Evolutionary conservation across 345 rosid species (phyloP), one percentile per base, ranked within the genome.

Genomic region (Euphorbia peplus): DNA sequence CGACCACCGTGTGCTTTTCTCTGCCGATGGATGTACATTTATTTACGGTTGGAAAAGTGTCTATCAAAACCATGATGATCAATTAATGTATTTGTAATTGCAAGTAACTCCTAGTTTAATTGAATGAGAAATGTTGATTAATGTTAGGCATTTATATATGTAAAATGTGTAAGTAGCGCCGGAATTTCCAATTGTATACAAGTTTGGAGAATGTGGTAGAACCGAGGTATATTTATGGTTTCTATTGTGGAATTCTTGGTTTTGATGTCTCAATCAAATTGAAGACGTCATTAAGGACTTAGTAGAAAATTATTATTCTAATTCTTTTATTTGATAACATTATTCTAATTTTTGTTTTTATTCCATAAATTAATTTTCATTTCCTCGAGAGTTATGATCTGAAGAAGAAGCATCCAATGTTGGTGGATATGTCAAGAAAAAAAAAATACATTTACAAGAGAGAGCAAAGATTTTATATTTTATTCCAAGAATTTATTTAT

Each of bases 1-100:
- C 86, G 0, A 85, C 90, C 42, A 88, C 92, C 16, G 92, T 77
- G 50, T 83, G 75, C 25, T 82, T 80, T 69, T 83, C 87, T 12
- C 85, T 62, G 18, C 89, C 87, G 11, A 59, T 71, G 7, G 86
- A 80, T 8, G 64, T 51, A n/a, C 92, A 87, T 55, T 70, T 70
- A 22, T 73, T 79, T 4, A 87, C 73, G n/a, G 73, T 55, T 0
- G 89, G 80, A 58, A 84, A 82, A 7, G 12, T 51, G n/a, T 19
- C 29, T 30, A 44, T 16, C 64, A 57, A 3, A 18, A 46, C 71
- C 60, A 66, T 63, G 35, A 6, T 25, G 37, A 37, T 10, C 1
- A 6, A n/a, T n/a, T n/a, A n/a, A 32, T 42, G 10, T n/a, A 3
- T 9, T 11, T 58, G n/a, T n/a, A n/a, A n/a, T 58, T 28, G 35